Percentiles rank a stretch among this genome's conserved stretches.
Conservation (phyloP, 2,329 filamentous ascomycete genomes). For the Aspergillus sergii region DNA sequence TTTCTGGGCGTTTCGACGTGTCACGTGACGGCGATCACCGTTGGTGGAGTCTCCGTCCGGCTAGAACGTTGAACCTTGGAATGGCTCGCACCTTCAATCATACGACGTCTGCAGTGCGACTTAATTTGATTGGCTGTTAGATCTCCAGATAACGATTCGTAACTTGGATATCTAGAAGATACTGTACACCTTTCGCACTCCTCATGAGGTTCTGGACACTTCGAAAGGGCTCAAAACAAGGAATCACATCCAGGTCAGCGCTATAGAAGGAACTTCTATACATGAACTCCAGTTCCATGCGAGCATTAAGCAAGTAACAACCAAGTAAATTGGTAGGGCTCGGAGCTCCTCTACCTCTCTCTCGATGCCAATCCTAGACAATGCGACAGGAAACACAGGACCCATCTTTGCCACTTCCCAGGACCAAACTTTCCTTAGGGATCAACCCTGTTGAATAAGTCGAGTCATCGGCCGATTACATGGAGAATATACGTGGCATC, state of each 20-base stretch:
- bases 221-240: not conserved
- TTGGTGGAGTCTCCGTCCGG: not conserved
- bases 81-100: not conserved
- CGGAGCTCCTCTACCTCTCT: not conserved
- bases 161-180: not conserved
- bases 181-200: not conserved
- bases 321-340: not conserved
- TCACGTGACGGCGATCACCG: conserved; percentile 24
- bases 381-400: not conserved
- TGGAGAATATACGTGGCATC: not conserved
- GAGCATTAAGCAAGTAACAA: not conserved
- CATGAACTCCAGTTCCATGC: not conserved
- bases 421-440: not conserved
- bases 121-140: not conserved
- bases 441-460: no score
- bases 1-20: conserved; percentile 27
- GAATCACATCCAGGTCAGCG: not conserved
- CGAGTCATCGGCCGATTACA: not conserved
- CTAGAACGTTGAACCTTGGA: not conserved
- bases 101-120: not conserved
- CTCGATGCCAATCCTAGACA: not conserved
- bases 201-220: not conserved
- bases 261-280: not conserved
- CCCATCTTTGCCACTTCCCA: not conserved
- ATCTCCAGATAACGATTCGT: not conserved